Conservation (phyloP, 2,329 filamentous ascomycete species). For the Curvularia hawaiiensis region DNA sequence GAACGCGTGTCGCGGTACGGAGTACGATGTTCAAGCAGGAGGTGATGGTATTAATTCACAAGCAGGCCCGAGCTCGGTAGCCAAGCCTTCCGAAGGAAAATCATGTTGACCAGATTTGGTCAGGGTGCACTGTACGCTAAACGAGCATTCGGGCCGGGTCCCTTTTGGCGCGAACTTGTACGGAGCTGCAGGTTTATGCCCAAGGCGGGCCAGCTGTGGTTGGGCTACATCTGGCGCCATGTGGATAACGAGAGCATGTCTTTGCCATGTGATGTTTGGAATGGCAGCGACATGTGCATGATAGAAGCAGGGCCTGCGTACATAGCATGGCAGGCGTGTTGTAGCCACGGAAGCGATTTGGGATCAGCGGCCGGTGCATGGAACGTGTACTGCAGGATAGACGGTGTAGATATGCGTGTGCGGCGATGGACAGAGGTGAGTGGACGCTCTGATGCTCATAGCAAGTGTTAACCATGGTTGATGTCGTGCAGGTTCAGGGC, state of each 20-base stretch:
- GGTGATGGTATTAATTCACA: background rate
- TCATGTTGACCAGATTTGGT: background rate
- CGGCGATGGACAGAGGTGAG: slow-evolving; percentile 1
- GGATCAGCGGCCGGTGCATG: background rate
- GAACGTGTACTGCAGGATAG: background rate
- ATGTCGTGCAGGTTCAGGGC: slow-evolving; percentile 19
- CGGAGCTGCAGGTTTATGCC: slow-evolving; percentile 3
- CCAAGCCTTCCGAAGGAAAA: background rate
- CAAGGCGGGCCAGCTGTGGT: background rate
- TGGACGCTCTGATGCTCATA: background rate
- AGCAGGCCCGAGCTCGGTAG: background rate
- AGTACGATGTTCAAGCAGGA: background rate
- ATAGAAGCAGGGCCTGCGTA: background rate
- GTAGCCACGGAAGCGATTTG: background rate
- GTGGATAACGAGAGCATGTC: background rate
- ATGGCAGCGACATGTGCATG: background rate
- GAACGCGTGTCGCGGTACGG: background rate
- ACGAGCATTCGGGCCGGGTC: slow-evolving; percentile 10
- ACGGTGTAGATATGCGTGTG: background rate
- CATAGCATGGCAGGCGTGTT: background rate
- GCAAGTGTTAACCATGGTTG: slow-evolving; percentile 13
- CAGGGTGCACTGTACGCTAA: background rate
- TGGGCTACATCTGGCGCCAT: background rate
- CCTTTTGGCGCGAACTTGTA: slow-evolving; percentile 4
- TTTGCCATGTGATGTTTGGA: background rate